phyloP scores from a whole-genome alignment of 805 yeast species.

The Blastobotrys robertii region DNA sequence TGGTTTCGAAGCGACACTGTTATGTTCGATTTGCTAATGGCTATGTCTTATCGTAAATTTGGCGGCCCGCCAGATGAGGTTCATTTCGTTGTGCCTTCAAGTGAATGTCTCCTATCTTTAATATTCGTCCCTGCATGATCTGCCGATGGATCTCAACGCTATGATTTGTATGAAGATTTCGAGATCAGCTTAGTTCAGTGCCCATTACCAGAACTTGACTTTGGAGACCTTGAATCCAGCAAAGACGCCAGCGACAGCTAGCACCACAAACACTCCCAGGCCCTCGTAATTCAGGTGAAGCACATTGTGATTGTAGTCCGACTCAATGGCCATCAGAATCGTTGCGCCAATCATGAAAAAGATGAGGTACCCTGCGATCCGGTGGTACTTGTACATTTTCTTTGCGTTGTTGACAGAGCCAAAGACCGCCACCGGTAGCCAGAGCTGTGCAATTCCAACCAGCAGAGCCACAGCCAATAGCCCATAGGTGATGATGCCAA shows the following conservation, averaged over 20 bases:
- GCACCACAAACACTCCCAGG: not conserved
- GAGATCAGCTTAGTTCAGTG: no score
- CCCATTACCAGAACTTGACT: conserved; percentile 3
- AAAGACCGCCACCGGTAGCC: conserved; percentile 19
- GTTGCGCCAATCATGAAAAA: conserved; percentile 11
- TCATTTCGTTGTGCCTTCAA: no score
- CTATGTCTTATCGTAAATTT: no score
- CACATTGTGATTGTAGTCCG: conserved; percentile 14
- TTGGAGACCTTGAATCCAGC: conserved; percentile 1
- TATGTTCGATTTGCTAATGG: no score
- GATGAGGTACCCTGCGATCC: conserved; percentile 20
- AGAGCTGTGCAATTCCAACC: conserved; percentile 21
- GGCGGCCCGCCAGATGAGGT: no score
- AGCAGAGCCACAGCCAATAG: conserved; percentile 12
- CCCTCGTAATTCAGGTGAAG: conserved; percentile 1
- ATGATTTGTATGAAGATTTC: no score
- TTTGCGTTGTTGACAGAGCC: conserved; percentile 21
- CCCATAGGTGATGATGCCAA: conserved; percentile 18
- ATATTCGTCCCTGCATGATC: no score
- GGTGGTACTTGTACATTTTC: conserved; percentile 21
- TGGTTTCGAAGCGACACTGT: no score
- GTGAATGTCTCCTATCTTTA: no score
- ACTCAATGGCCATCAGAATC: conserved; percentile 13
- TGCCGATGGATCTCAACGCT: no score
- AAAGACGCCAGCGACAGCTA: conserved; percentile 1